Percentiles rank a stretch among this genome's conserved stretches.
phyloP scores from a whole-genome alignment of 1,284 basidiomycete genomes.

The Ceratobasidium sp. region DNA sequence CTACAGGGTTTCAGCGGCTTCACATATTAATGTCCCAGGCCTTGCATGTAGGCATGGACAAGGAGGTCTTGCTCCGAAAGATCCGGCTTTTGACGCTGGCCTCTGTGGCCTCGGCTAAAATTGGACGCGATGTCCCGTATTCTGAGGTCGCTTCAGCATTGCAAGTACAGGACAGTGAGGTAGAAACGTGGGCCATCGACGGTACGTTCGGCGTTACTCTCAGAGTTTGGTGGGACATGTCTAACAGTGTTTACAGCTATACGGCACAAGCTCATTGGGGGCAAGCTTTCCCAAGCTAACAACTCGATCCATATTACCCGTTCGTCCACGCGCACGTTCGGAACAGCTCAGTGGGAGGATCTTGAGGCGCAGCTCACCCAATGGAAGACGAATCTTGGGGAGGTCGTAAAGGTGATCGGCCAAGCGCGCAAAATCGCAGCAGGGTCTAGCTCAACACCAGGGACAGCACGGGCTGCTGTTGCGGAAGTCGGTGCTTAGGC shows the following conservation, averaged over 20 bases:
- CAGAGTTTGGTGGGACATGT: background rate
- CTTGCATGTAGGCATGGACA: slow-evolving; percentile 63
- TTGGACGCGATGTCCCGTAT: slow-evolving; percentile 84
- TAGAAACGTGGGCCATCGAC: slow-evolving; percentile 94
- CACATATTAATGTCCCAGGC: background rate
- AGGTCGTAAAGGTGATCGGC: slow-evolving; percentile 77
- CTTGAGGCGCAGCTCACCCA: slow-evolving; percentile 82
- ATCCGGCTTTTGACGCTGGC: slow-evolving; percentile 85
- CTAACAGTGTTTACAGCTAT: slow-evolving; percentile 70
- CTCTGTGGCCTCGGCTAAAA: slow-evolving; percentile 80
- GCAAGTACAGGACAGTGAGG: slow-evolving; percentile 75
- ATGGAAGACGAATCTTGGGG: slow-evolving; percentile 82
- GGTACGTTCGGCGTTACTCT: slow-evolving; percentile 64
- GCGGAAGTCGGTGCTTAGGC: slow-evolving; percentile 44
- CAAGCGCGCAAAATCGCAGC: slow-evolving; percentile 66
- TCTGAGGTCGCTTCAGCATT: slow-evolving; percentile 77
- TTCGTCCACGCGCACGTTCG: slow-evolving; percentile 84
- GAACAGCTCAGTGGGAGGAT: slow-evolving; percentile 83
- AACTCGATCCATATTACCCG: slow-evolving; percentile 82
- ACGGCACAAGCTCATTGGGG: slow-evolving; percentile 83
- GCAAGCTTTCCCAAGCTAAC: slow-evolving; percentile 87
- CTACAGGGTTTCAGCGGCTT: slow-evolving; percentile 6
- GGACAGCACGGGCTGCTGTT: slow-evolving; percentile 28
- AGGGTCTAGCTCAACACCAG: slow-evolving; percentile 34
- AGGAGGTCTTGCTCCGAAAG: slow-evolving; percentile 78